These are phyloP conservation scores for Volvariella volvacea DNA, from an alignment of 1,284 basidiomycete genomes.

Conservation along the genomic window DNA sequence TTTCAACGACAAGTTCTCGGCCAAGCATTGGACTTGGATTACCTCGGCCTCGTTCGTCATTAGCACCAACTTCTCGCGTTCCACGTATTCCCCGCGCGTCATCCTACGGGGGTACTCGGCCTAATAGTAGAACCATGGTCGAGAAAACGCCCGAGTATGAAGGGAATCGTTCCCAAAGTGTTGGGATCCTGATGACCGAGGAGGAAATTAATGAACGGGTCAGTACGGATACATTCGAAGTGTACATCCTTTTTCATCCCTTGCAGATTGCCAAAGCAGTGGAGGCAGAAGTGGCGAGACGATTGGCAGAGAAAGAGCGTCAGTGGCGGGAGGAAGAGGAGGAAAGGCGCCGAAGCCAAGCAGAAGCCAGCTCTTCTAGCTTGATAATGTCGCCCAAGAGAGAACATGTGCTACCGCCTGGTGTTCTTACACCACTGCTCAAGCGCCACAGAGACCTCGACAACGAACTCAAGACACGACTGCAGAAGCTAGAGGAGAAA, in stretches of 20 bases:
- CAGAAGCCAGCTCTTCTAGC: conserved; percentile 18
- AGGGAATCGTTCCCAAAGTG: conserved; percentile 22
- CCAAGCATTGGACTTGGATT: neutral
- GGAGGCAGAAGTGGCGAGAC: conserved; percentile 62
- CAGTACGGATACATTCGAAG: conserved; percentile 13
- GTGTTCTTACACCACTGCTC: conserved; percentile 54
- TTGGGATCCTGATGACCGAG: conserved; percentile 44
- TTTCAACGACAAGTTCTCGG: no score
- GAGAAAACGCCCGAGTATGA: conserved; percentile 22
- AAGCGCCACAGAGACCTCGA: conserved; percentile 61
- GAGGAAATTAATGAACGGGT: conserved; percentile 69
- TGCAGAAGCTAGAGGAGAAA: conserved; percentile 64
- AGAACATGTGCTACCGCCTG: conserved; percentile 39
- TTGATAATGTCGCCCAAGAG: conserved; percentile 28
- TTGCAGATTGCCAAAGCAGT: conserved; percentile 63
- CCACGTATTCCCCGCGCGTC: conserved; percentile 25
- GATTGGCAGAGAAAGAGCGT: conserved; percentile 53
- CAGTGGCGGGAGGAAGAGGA: conserved; percentile 34
- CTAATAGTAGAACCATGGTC: conserved; percentile 8
- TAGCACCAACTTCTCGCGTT: no score
- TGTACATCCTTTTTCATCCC: neutral
- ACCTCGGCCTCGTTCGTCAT: conserved; percentile 20
- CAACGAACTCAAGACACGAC: conserved; percentile 51
- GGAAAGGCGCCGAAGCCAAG: conserved; percentile 23
- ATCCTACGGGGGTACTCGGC: conserved; percentile 18